Evolutionary conservation across 1,139 yeast species (phyloP), one percentile per base, ranked within the genome.

Genomic region (Pichia cactophila): DNA sequence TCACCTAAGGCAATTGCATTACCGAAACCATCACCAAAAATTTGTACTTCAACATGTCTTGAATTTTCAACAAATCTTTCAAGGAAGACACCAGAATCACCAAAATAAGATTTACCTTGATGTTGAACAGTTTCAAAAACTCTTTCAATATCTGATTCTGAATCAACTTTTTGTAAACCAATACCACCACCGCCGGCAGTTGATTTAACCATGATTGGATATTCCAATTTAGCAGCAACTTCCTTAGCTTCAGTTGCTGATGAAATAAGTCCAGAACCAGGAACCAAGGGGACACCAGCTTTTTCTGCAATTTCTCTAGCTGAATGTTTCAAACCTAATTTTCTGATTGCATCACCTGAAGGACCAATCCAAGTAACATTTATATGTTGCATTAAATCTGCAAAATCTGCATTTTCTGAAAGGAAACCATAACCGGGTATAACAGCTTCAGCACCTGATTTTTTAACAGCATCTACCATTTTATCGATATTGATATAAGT

Each of bases 121-220:
- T 88, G 96, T 64, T 86, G 86, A 42, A 92, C 97, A 6, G 95
- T 83, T 59, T 80, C 85, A 68, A 88, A 90, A 16, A 90, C 95
- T 56, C 85, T 72, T 68, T 80, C 86, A 54, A 90, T 81, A 52
- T 90, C 96, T 16, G 69, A 80, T 58, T 80, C 87, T 42, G 81
- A 76, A 61, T 89, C 95, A 53, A 90, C 97, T 65, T 89, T 85
- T 66, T 89, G 97, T 60, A 92, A 73, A 56, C 98, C 98, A 62
- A 90, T 92, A 69, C 98, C 98, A 67, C 98, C 98, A 61, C 98
- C 98, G 66, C 98, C 98, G 36, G 97, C 97, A 54, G 97, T 90
- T 23, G 96, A 86, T 69, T 92, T 92, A 48, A 92, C 86, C 97
- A 92, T 92, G 42, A 92, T 79, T 28, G 98, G 97, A 62, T 87